These are phyloP conservation scores for Cucumis sativus DNA, from an alignment of 306 rosid species.

Conservation along the genomic window Cucumber_9930_V3 NC_026661.2:11708001-11708500, in stretches of 20 bases:
- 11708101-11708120: conserved; percentile 2
- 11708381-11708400: neutral
- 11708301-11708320: conserved; percentile 4
- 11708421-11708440: neutral
- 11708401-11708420: neutral
- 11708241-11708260: neutral
- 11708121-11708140: neutral
- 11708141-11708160: neutral
- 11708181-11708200: neutral
- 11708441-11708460: neutral
- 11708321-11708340: conserved; percentile 4
- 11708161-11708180: neutral
- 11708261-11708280: neutral
- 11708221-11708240: neutral
- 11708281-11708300: neutral
- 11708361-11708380: neutral
- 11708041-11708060: neutral
- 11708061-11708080: conserved; percentile 4
- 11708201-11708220: neutral
- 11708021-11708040: no score
- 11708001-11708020: no score
- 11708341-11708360: neutral
- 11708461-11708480: neutral
- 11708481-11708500: neutral
- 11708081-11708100: neutral